Base-by-base conservation (phyloP, 164 flowering plant genomes). In the Platanus orientalis region DNA sequence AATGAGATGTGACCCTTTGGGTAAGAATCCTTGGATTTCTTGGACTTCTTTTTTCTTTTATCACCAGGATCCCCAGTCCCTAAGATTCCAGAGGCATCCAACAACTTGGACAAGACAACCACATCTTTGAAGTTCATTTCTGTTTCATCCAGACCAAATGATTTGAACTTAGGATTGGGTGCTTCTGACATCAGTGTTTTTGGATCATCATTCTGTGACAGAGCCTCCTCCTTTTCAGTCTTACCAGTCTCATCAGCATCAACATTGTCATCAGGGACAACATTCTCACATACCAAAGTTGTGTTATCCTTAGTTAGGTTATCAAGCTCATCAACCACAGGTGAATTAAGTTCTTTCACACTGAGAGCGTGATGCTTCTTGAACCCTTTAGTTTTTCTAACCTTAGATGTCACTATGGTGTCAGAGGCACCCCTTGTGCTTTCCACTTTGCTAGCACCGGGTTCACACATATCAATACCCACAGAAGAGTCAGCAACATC, bases 1-100 rank as follows among this genome's bases (percentile, higher is more conserved):
- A 36, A 13, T 29, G 29, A 16, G 10, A 45, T 64, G 27, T 63
- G 51, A 26, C 36, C 39, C 61, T 23, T 66, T 30, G 62, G 61
- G 42, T 44, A 71, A 42, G 65, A 60, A 40, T 44, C 63, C 69
- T 70, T 66, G 2, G 50, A 29, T 63, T 69, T 79, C 63, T 65
- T 79, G 23, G 71, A 53, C 69, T 75, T 82, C 64, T 57, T 75
- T 42, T 21, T 73, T 61, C 57, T 71, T 42, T 66, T 79, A 53
- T 69, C 71, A 47, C 65, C 54, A 55, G 73, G 45, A 30, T 67
- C 70, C 16, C 3, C 32, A 25, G 63, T 52, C 30, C 61, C 77
- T 20, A 21, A 50, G 66, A 29, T 50, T n/a, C 39, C 67, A 57
- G 54, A 30, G 39, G 50, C 61, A 28, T 76, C 67, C 30, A 57